Evolutionary conservation across 129 eudicot species (phyloP).

Genomic region (Kitagawia praeruptora): DNA sequence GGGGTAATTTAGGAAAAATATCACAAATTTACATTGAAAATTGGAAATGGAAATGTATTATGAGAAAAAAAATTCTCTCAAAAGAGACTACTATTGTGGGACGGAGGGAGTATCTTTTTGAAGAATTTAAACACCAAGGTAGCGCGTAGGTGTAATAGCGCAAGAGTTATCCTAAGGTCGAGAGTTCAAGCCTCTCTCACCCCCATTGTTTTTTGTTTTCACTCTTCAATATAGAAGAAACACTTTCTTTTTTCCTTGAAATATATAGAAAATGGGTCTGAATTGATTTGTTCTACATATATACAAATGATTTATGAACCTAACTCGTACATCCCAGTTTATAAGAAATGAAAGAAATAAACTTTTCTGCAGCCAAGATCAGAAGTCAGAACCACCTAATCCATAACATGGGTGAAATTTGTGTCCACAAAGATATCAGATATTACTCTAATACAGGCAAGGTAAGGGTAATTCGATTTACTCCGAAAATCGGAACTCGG

Average conservation of each 20-base stretch:
- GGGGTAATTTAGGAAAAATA: too few relatives aligned
- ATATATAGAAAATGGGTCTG: not conserved
- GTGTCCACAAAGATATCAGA: not conserved
- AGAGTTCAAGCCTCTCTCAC: slow-evolving; percentile 67
- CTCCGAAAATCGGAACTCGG: too few relatives aligned
- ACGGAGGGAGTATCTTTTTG: too few relatives aligned
- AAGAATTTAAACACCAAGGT: too few relatives aligned
- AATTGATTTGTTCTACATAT: not conserved
- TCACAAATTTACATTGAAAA: too few relatives aligned
- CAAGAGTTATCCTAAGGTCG: slow-evolving; percentile 62
- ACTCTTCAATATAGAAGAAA: not conserved
- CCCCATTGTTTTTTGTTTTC: slow-evolving; percentile 17
- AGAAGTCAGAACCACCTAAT: not conserved
- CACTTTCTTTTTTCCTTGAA: not conserved
- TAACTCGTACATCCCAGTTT: not conserved
- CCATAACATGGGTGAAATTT: not conserved
- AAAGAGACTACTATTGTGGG: too few relatives aligned
- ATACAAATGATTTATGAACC: not conserved
- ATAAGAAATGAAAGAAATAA: not conserved
- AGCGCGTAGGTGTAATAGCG: slow-evolving; percentile 99
- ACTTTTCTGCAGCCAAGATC: not conserved
- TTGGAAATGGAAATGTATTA: too few relatives aligned
- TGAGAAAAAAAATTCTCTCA: too few relatives aligned
- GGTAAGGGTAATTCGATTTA: too few relatives aligned
- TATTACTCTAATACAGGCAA: not conserved